A percentile compares a stretch with the other conserved stretches of the same genome.
These are phyloP conservation scores for Exophiala sideris DNA, from an alignment of 2,329 filamentous ascomycete species.

Conservation along the genomic window DNA sequence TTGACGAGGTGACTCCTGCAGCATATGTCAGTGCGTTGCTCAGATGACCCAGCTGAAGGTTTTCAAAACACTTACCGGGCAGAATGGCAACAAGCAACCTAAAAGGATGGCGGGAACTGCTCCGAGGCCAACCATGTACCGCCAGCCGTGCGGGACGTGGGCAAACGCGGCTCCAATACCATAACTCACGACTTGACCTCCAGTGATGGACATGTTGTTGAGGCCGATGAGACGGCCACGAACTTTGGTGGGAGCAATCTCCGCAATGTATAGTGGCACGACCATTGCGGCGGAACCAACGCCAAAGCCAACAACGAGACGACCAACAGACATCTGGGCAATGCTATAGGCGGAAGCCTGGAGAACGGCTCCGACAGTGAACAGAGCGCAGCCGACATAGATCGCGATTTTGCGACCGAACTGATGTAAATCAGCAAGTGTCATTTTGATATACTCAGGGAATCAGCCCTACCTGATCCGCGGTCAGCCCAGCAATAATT, in stretches of 20 bases:
- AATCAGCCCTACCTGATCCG: constrained; percentile 39
- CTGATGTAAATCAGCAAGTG: constrained; percentile 18
- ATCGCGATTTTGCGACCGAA: constrained; percentile 49
- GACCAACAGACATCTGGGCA: constrained; percentile 44
- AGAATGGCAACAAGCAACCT: constrained; percentile 61
- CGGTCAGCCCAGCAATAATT: constrained; percentile 52
- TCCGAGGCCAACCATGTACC: constrained; percentile 84
- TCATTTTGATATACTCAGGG: constrained; percentile 6
- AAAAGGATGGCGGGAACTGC: constrained; percentile 73
- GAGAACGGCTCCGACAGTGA: constrained; percentile 42
- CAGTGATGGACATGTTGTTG: constrained; percentile 76
- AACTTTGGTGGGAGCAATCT: constrained; percentile 50
- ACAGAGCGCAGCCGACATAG: constrained; percentile 44
- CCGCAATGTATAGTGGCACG: constrained; percentile 60
- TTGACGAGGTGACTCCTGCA: constrained; percentile 61
- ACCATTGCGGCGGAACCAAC: constrained; percentile 64
- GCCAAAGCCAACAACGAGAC: constrained; percentile 47
- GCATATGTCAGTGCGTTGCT: constrained; percentile 58
- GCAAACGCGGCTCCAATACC: constrained; percentile 72
- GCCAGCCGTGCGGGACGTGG: constrained; percentile 40
- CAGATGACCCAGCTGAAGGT: constrained; percentile 65
- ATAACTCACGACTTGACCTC: constrained; percentile 69
- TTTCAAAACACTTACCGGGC: constrained; percentile 86
- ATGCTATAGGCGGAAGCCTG: constrained; percentile 41
- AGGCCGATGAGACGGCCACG: constrained; percentile 50